phyloP scores from a whole-genome alignment of 148 eudicot genomes.

The Fallopia convolvulus region DNA sequence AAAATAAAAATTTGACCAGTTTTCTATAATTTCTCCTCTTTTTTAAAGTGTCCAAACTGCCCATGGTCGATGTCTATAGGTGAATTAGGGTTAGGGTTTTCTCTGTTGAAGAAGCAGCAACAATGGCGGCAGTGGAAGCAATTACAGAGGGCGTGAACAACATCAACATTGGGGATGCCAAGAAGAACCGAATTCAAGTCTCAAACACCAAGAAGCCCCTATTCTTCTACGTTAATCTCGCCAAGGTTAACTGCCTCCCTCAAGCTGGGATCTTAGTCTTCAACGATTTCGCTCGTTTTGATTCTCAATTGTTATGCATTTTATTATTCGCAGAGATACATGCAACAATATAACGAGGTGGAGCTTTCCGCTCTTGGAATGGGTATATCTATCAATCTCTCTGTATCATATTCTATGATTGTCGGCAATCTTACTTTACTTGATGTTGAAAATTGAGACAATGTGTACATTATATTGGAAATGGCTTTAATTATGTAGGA shows the following conservation, averaged over 20 bases:
- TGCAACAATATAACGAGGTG: slow-evolving; percentile 57
- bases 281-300: not conserved
- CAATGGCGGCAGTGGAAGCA: slow-evolving; percentile 34
- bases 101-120: not conserved
- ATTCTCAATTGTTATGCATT: not conserved
- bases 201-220: slow-evolving; percentile 62
- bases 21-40: too few relatives aligned
- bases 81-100: slow-evolving; percentile 15
- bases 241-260: slow-evolving; percentile 31
- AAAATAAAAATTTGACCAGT: too few relatives aligned
- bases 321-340: slow-evolving; percentile 36
- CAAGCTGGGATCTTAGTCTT: not conserved
- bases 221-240: slow-evolving; percentile 67
- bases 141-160: slow-evolving; percentile 41
- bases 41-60: too few relatives aligned
- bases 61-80: too few relatives aligned
- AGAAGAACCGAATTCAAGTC: slow-evolving; percentile 60
- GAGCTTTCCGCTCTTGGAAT: slow-evolving; percentile 69
- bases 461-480: too few relatives aligned
- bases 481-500: too few relatives aligned
- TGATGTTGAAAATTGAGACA: too few relatives aligned
- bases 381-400: slow-evolving; percentile 28
- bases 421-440: not conserved
- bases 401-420: not conserved
- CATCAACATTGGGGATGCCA: slow-evolving; percentile 32